Conservation (phyloP, 129 eudicot genomes). For the Flaveria trinervia region DNA sequence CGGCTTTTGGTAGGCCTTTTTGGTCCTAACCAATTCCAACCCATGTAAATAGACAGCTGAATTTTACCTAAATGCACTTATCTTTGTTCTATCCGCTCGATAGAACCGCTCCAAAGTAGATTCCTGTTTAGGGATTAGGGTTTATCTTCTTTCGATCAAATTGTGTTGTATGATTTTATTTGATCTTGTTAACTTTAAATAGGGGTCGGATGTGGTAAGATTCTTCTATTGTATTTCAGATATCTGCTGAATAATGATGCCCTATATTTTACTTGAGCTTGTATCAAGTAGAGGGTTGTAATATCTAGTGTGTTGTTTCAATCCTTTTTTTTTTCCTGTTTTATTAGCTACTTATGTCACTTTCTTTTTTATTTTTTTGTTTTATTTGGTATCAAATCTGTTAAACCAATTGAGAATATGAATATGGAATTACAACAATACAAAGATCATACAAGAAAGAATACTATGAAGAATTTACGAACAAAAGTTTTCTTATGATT, state of each 20-base stretch:
- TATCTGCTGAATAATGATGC: not conserved
- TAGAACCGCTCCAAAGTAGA: not conserved
- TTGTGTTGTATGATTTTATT: slow-evolving; percentile 14
- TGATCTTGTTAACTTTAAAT: not conserved
- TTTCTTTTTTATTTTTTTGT: not conserved
- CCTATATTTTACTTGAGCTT: slow-evolving; percentile 6
- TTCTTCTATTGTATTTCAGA: not conserved
- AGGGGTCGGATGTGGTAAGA: slow-evolving; percentile 9
- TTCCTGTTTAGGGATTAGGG: not conserved
- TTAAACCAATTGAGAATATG: no score
- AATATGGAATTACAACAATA: no score
- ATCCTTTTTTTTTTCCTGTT: not conserved
- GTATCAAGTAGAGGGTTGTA: not conserved
- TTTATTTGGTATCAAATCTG: not conserved
- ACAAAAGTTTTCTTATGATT: no score
- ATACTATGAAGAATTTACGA: no score
- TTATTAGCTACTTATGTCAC: not conserved
- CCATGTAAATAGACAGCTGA: slow-evolving; percentile 33
- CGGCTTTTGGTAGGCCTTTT: slow-evolving; percentile 69
- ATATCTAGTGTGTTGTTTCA: not conserved
- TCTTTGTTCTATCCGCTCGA: not conserved
- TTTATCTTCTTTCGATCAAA: not conserved
- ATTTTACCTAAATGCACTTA: slow-evolving; percentile 33
- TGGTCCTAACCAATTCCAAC: not conserved
- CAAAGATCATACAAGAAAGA: no score